Evolutionary conservation across 2,329 filamentous ascomycete species (phyloP).

Genomic region (Pestalotiopsis sp.): DNA sequence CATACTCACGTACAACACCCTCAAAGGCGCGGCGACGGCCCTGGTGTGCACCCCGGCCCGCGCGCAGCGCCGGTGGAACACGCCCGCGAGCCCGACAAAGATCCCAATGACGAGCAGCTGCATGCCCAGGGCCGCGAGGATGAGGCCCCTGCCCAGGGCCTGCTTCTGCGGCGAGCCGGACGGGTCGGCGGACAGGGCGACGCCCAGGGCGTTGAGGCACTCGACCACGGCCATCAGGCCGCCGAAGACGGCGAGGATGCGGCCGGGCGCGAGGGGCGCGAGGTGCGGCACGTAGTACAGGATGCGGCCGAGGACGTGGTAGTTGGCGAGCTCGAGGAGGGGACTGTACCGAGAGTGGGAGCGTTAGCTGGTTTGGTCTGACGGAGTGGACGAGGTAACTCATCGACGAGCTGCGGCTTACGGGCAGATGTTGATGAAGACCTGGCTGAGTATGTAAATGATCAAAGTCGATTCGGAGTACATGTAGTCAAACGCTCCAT

Average conservation of each 20-base stretch:
- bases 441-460: background rate
- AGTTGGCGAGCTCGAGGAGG: slow-evolving; percentile 62
- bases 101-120: background rate
- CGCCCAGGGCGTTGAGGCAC: slow-evolving; percentile 35
- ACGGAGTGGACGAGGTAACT: too few species aligned
- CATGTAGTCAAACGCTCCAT: background rate
- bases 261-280: slow-evolving; percentile 50
- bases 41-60: background rate
- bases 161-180: background rate
- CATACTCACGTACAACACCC: slow-evolving; percentile 37
- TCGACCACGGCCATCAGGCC: slow-evolving; percentile 41
- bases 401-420: background rate
- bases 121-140: background rate
- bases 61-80: background rate
- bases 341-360: slow-evolving; percentile 32
- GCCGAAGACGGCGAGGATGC: slow-evolving; percentile 48
- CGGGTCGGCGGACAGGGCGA: slow-evolving; percentile 12
- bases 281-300: slow-evolving; percentile 63
- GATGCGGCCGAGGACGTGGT: slow-evolving; percentile 61
- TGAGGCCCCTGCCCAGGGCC: background rate
- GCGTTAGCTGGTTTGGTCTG: too few species aligned
- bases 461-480: background rate
- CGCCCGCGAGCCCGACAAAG: background rate
- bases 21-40: background rate
- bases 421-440: background rate